Percentiles rank a stretch among this genome's conserved stretches.
Conservation (phyloP, 257 asterid species). For the Solanum raphanifolium region DNA sequence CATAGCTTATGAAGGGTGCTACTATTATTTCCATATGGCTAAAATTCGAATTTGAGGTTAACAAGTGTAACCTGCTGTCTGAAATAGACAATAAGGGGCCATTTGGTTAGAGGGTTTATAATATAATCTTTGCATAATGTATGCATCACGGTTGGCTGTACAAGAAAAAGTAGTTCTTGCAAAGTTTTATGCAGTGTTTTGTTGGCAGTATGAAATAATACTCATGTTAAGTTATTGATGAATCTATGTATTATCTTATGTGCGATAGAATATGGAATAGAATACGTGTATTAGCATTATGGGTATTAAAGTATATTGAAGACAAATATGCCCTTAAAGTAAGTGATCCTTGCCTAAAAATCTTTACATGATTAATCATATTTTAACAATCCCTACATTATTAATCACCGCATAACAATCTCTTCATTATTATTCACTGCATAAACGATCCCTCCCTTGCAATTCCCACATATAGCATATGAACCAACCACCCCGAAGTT, state of each 20-base stretch:
- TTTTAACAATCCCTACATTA: neutral
- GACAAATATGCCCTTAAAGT: neutral
- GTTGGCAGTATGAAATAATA: neutral
- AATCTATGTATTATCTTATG: neutral
- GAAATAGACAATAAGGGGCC: neutral
- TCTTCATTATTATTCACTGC: neutral
- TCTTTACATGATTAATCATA: neutral
- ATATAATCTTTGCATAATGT: neutral
- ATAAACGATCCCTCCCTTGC: neutral
- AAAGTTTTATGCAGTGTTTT: neutral
- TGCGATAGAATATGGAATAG: neutral
- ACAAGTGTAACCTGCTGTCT: neutral
- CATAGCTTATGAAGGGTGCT: neutral
- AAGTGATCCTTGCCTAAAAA: neutral
- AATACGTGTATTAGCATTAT: neutral
- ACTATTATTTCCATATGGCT: neutral
- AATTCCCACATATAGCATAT: neutral
- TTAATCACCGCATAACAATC: neutral
- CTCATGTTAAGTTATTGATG: neutral
- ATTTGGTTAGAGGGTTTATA: neutral
- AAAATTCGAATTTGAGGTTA: neutral
- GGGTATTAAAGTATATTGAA: neutral
- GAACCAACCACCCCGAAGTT: neutral
- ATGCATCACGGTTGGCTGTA: neutral
- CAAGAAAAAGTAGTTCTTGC: neutral